phyloP scores from a whole-genome alignment of 352 stramenopile genomes.

The Phytophthora ohioensis region DNA sequence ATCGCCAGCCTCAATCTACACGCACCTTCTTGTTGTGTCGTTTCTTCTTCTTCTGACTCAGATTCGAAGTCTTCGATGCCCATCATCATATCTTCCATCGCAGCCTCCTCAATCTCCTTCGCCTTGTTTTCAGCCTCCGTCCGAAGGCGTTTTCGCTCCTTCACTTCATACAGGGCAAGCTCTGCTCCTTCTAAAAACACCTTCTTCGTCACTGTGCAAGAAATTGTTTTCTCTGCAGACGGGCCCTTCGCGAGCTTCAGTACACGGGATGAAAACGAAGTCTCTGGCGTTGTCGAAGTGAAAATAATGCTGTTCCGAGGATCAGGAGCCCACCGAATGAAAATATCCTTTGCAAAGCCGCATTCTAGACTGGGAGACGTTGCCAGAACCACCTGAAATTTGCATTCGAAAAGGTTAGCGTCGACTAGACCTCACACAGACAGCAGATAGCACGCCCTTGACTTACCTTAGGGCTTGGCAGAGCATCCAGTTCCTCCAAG shows the following conservation, averaged over 20 bases:
- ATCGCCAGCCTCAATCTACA: background rate
- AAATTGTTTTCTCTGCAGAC: constrained; percentile 56
- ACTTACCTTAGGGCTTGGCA: constrained; percentile 81
- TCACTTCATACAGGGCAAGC: constrained; percentile 87
- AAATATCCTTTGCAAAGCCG: constrained; percentile 87
- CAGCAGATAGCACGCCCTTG: background rate
- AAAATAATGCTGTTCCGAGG: constrained; percentile 88
- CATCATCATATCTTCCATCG: constrained; percentile 94
- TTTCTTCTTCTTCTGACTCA: constrained; percentile 80
- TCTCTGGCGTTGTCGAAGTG: constrained; percentile 65
- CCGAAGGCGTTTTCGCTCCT: constrained; percentile 83
- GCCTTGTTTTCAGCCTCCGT: constrained; percentile 89
- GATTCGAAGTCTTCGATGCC: constrained; percentile 91
- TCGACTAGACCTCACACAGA: background rate
- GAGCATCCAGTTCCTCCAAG: constrained; percentile 86
- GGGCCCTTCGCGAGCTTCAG: constrained; percentile 63
- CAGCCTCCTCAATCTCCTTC: constrained; percentile 89
- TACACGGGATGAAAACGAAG: constrained; percentile 77
- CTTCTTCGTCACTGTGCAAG: constrained; percentile 72
- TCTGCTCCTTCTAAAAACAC: constrained; percentile 87
- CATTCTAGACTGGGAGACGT: constrained; percentile 84
- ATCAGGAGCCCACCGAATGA: constrained; percentile 84
- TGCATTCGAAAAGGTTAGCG: constrained; percentile 1
- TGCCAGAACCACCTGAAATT: constrained; percentile 72
- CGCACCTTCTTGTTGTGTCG: constrained; percentile 66